These are phyloP conservation scores for Alisma plantagoaquatica DNA, from an alignment of 106 monocot genomes.

Conservation along the genomic window DNA sequence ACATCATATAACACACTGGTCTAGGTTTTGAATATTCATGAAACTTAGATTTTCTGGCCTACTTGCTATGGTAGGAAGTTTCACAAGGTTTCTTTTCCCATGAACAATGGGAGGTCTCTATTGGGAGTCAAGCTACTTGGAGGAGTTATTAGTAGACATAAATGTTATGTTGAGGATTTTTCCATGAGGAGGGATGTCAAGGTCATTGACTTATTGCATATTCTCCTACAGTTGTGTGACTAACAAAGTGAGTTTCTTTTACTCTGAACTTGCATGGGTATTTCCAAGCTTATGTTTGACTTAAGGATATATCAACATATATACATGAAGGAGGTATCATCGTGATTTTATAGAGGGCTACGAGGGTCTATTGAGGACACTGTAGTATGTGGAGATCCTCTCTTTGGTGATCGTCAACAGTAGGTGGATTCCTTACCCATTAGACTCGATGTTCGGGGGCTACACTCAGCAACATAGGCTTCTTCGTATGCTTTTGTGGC, in stretches of 20 bases:
- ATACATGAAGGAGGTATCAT: background rate
- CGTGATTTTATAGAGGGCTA: background rate
- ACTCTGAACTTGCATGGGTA: background rate
- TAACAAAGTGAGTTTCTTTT: too few relatives aligned
- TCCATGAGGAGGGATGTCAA: background rate
- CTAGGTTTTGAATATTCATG: background rate
- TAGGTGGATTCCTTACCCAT: background rate
- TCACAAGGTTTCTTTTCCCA: background rate
- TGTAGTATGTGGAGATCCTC: background rate
- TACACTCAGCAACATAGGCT: background rate
- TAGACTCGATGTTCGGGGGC: background rate
- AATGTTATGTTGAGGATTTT: background rate
- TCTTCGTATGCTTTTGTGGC: background rate
- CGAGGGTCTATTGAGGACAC: background rate
- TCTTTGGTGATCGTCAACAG: background rate
- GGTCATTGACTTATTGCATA: background rate
- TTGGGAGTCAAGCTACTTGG: background rate
- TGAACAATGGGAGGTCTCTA: background rate
- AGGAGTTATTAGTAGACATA: background rate
- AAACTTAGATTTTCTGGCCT: background rate
- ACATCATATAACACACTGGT: background rate
- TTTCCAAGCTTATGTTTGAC: background rate
- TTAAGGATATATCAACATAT: background rate
- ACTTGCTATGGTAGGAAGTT: background rate
- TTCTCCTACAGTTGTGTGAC: too few relatives aligned